Base-by-base conservation (phyloP, 495 filamentous ascomycete genomes). In the Xylaria scruposa region DNA sequence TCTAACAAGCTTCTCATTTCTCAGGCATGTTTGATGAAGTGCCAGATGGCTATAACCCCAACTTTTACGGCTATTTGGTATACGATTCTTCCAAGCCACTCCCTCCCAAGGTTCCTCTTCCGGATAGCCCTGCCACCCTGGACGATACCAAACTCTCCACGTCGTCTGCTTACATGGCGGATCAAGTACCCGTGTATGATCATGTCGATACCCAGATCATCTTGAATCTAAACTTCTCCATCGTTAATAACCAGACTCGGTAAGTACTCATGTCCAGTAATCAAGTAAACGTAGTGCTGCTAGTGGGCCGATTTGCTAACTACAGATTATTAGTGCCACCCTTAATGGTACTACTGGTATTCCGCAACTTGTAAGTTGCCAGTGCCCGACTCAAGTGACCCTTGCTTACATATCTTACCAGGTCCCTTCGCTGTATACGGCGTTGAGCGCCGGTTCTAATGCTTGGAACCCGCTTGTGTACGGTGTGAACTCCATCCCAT, bases 361-460 rank as follows among this genome's bases (percentile, higher is more conserved):
- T 4, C 36, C 53, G 9, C 66, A 68, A 33, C 53, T 68, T 46
- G 66, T 68, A 33, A 68, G 66, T 7, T 29, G 13, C 2, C 2
- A 2, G 26, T 56, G 17, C 12, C 6, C 10, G 1, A 47, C n/a
- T 21, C n/a, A 5, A 21, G 3, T 10, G 15, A 59, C 15, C 6
- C 17, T 31, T 8, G 24, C 36, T 56, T 33, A 58, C 38, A 46
- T 56, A 9, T 7, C 19, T 21, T 6, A 3, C 24, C 47, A 91
- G 74, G 94, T 97, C 0, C 94, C 94, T 1, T 90, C 91, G 0
- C 82, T 97, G 9, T 97, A 93, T 81, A 90, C 91, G 0, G 93
- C 66, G 1, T 68, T 68, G 66, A 46, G 51, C 8, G 54, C 66
- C 5, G 66, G 66, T n/a, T 10, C 13, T 0, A 24, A 68, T 33